Evolutionary conservation across 331 rosid species (phyloP).

Genomic region (Quercus tomentella): DNA sequence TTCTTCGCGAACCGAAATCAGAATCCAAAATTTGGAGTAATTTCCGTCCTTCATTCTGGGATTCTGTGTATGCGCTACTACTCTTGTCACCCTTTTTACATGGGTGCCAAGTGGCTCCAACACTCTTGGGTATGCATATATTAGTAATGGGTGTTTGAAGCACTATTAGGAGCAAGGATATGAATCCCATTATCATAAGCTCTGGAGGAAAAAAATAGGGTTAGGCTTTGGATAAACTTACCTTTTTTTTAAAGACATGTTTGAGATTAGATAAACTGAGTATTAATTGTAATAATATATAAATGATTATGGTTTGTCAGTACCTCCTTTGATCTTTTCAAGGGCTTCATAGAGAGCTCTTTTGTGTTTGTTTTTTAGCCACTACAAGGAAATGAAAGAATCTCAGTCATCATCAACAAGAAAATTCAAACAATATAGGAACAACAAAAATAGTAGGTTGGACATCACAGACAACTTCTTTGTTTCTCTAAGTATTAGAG

Average conservation of each 20-base stretch:
- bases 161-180: slow-evolving; percentile 66
- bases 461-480: too few species aligned
- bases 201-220: slow-evolving; percentile 29
- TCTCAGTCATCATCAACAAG: background rate
- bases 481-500: too few species aligned
- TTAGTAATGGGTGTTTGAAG: slow-evolving; percentile 45
- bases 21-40: slow-evolving; percentile 35
- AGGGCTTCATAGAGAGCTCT: slow-evolving; percentile 72
- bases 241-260: background rate
- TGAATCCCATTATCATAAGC: slow-evolving; percentile 82
- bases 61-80: background rate
- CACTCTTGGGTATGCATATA: slow-evolving; percentile 39
- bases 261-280: background rate
- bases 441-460: too few species aligned
- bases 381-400: slow-evolving; percentile 37
- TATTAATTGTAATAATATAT: too few species aligned
- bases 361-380: slow-evolving; percentile 50
- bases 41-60: slow-evolving; percentile 20
- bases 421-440: background rate
- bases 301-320: too few species aligned
- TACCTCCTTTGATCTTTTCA: slow-evolving; percentile 87
- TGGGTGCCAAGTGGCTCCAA: slow-evolving; percentile 74
- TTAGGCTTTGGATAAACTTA: too few species aligned
- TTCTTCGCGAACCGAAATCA: slow-evolving; percentile 38
- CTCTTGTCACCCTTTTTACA: slow-evolving; percentile 19